Evolutionary conservation across 768 basidiomycete species (phyloP).

Genomic region (Paxillus involutus): DNA sequence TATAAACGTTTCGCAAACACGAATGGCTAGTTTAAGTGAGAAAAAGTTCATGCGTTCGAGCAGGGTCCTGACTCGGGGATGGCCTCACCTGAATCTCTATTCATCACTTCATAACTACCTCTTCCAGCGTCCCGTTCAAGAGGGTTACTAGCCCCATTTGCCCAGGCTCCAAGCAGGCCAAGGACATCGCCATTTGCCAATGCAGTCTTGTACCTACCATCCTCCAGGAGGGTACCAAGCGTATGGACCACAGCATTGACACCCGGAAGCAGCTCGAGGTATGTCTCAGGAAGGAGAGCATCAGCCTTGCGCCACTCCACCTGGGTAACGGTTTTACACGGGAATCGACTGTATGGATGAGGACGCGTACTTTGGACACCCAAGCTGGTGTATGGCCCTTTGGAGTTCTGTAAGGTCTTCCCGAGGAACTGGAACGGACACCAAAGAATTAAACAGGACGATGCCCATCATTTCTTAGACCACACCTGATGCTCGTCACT

Average conservation of each 20-base stretch:
- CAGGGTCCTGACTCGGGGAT: slow-evolving; percentile 5
- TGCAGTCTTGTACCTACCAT: slow-evolving; percentile 74
- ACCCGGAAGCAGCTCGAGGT: slow-evolving; percentile 62
- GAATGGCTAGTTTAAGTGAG: slow-evolving; percentile 49
- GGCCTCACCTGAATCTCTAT: slow-evolving; percentile 83
- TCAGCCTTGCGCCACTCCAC: slow-evolving; percentile 88
- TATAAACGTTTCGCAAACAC: slow-evolving; percentile 77
- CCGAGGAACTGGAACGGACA: slow-evolving; percentile 66
- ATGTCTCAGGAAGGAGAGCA: slow-evolving; percentile 75
- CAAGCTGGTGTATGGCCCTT: slow-evolving; percentile 90
- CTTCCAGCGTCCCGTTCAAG: slow-evolving; percentile 45
- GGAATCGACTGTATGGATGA: background rate
- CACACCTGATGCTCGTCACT: slow-evolving; percentile 87
- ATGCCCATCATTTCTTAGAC: background rate
- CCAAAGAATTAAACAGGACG: background rate
- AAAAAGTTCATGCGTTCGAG: slow-evolving; percentile 10
- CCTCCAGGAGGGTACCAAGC: slow-evolving; percentile 86
- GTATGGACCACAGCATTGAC: slow-evolving; percentile 89
- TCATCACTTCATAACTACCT: slow-evolving; percentile 74
- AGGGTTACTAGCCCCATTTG: slow-evolving; percentile 53
- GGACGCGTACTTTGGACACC: slow-evolving; percentile 62
- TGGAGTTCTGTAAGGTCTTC: slow-evolving; percentile 81
- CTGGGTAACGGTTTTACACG: slow-evolving; percentile 36
- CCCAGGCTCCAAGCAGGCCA: slow-evolving; percentile 48
- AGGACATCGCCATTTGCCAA: slow-evolving; percentile 58